Evolutionary conservation across 75 land plant genomes (phyloP), one percentile per base, ranked within the genome.

Genomic region (Adiantum capillusveneris): DNA sequence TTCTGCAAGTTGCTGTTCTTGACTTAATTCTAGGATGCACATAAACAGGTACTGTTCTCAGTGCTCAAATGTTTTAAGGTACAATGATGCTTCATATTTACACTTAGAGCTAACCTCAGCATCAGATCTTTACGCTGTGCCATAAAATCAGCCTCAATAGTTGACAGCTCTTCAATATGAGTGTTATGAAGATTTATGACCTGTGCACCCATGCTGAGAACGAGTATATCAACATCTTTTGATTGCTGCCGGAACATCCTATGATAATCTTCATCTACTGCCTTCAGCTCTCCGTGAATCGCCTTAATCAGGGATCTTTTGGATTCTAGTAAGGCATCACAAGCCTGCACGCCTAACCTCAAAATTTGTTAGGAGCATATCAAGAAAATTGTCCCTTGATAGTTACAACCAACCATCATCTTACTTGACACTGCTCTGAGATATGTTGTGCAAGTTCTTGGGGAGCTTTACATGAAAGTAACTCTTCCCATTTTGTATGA

Each of bases 111-210:
- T 20, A 13, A 70, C 73, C 73, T 63, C 17, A 24, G 21, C 42
- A 70, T 59, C 31, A 71, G 61, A 19, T 58, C 49, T 46, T 45
- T 25, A 17, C 74, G 62, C 28, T 71, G 62, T 29, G 30, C 28
- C 56, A 71, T 60, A 43, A 71, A 59, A 52, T 60, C 68, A 18
- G 25, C 48, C 62, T 71, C 74, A 21, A 71, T 65, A 11, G 29
- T 26, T 18, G 29, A 20, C 7, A 71, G 34, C 31, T 71, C 74
- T 20, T 58, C 34, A 31, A 42, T 50, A 25, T 65, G 51, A 21
- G 67, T 1, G 16, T 27, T 31, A 29, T 29, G 30, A 18, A 29
- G 3, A 0, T 24, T 22, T 14, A 25, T 0, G 2, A 63, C 66
- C 37, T 71, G 74, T 0, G 51, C 37, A 17, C 54, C 51, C 74